Conservation (phyloP, 2,329 filamentous ascomycete species). For the Sporothrix protearum region DNA sequence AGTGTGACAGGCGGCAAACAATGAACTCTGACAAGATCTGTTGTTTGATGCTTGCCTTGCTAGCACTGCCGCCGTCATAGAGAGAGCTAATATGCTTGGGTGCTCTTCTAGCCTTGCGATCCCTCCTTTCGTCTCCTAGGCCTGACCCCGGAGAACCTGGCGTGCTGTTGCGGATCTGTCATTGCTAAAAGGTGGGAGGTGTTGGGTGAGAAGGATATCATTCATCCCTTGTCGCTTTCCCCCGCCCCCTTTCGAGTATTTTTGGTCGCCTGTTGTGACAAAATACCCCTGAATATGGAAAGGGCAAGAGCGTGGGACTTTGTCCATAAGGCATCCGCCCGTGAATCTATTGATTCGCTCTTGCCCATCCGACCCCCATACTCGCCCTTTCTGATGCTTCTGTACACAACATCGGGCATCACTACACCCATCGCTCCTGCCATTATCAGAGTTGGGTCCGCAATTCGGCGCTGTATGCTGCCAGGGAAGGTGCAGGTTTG, state of each 20-base stretch:
- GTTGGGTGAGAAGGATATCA: not conserved
- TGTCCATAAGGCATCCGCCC: not conserved
- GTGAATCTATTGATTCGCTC: not conserved
- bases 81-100: not conserved
- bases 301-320: not conserved
- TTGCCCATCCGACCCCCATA: not conserved
- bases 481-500: not conserved
- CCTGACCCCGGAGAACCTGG: not conserved
- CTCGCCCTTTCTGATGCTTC: not conserved
- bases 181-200: not conserved
- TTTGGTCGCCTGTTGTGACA: not conserved
- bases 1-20: not conserved
- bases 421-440: not conserved
- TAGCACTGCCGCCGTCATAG: not conserved
- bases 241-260: not conserved
- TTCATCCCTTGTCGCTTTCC: not conserved
- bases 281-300: not conserved
- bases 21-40: not conserved
- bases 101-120: not conserved
- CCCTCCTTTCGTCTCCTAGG: slow-evolving; percentile 2
- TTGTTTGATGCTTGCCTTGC: too few species aligned
- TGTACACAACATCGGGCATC: not conserved
- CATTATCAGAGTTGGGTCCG: not conserved
- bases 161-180: not conserved
- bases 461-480: not conserved